phyloP scores from a whole-genome alignment of 1,139 yeast genomes.

The Yarrowia galli region DNA sequence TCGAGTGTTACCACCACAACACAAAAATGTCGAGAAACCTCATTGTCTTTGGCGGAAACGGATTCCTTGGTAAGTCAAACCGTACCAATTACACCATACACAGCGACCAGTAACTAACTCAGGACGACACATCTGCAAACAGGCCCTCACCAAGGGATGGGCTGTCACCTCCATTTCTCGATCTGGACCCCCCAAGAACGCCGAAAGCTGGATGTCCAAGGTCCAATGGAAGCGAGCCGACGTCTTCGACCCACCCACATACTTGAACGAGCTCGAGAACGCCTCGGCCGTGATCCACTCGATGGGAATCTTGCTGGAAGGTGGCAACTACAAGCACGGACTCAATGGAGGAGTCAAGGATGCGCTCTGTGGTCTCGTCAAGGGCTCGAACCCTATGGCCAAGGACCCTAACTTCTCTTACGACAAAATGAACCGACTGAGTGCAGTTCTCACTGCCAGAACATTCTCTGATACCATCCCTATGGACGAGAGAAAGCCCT shows the following conservation, averaged over 20 bases:
- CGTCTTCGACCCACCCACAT: slow-evolving; percentile 68
- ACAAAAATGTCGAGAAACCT: slow-evolving; percentile 54
- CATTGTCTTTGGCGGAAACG: slow-evolving; percentile 86
- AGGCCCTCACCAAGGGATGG: slow-evolving; percentile 68
- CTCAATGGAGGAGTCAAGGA: slow-evolving; percentile 46
- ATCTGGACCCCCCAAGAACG: slow-evolving; percentile 39
- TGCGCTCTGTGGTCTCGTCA: slow-evolving; percentile 38
- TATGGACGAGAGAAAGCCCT: slow-evolving; percentile 50
- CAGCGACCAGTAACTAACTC: background rate
- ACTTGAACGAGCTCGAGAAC: slow-evolving; percentile 56
- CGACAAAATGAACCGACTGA: slow-evolving; percentile 69
- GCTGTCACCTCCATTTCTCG: slow-evolving; percentile 66
- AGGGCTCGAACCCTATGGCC: slow-evolving; percentile 46
- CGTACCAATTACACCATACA: background rate
- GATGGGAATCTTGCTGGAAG: slow-evolving; percentile 72
- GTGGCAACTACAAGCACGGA: slow-evolving; percentile 68
- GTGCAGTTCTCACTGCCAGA: slow-evolving; percentile 71
- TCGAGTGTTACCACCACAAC: slow-evolving; percentile 53
- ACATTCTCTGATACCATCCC: slow-evolving; percentile 53
- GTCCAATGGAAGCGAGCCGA: slow-evolving; percentile 77
- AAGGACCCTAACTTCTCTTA: slow-evolving; percentile 55
- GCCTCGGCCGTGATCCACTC: slow-evolving; percentile 81
- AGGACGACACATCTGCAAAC: slow-evolving; percentile 74
- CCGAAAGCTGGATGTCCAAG: slow-evolving; percentile 58
- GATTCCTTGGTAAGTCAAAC: slow-evolving; percentile 62